Evolutionary conservation across 2,329 filamentous ascomycete genomes (phyloP).

Genomic region (Arthrobotrys sinensis): DNA sequence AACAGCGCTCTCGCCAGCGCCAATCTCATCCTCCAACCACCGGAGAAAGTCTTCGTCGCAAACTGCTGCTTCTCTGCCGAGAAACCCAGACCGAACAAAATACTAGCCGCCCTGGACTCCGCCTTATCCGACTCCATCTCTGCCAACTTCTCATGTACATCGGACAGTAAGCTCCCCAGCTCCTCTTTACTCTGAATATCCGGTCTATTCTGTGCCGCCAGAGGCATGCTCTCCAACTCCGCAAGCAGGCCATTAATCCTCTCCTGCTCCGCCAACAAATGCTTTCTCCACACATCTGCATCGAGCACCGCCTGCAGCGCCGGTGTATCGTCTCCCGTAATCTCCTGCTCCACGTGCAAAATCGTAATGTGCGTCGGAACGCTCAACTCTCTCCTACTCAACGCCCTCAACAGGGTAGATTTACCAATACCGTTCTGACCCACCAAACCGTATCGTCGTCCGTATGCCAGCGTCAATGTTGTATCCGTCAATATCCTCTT

Average conservation of each 20-base stretch:
- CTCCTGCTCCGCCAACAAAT: conserved; percentile 88
- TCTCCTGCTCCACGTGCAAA: conserved; percentile 98
- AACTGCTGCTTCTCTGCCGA: conserved; percentile 91
- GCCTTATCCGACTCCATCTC: conserved; percentile 99
- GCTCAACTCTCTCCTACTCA: conserved; percentile 91
- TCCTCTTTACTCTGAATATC: conserved; percentile 77
- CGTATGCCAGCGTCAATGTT: conserved; percentile 89
- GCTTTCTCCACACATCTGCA: conserved; percentile 98
- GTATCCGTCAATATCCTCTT: conserved; percentile 92
- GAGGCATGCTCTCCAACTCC: conserved; percentile 75
- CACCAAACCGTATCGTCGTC: conserved; percentile 94
- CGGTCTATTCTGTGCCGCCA: conserved; percentile 57
- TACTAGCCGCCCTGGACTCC: conserved; percentile 93
- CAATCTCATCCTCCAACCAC: conserved; percentile 99
- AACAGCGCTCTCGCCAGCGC: conserved; percentile 95
- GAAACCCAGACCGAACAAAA: conserved; percentile 96
- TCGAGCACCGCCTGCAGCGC: conserved; percentile 95
- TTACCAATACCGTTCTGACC: conserved; percentile 99
- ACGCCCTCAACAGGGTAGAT: conserved; percentile 90
- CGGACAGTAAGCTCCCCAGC: conserved; percentile 88
- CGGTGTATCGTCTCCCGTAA: conserved; percentile 93
- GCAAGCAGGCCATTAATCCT: conserved; percentile 84
- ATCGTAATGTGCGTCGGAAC: conserved; percentile 99
- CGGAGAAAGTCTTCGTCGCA: conserved; percentile 97
- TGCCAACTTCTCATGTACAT: conserved; percentile 90